Base-by-base conservation (phyloP, 371 early-diverging fungal species). In the Coemansia linderi region DNA sequence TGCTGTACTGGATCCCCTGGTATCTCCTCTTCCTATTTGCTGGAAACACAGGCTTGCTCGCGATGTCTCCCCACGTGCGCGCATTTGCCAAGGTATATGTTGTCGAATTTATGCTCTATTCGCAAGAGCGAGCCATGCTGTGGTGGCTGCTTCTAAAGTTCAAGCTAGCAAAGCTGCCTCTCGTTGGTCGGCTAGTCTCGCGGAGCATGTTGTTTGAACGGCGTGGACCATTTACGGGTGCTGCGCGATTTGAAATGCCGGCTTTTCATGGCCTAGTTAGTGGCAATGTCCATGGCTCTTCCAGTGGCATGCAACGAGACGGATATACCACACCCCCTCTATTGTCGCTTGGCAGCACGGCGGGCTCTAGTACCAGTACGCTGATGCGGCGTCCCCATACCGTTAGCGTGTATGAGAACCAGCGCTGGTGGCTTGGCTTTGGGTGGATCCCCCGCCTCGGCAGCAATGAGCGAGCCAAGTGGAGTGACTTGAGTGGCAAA, bases 351-450 rank as follows among this genome's bases (percentile, higher is more conserved):
- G 52, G 62, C 58, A 65, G 60, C 61, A 66, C 67, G 12, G 62
- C 74, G 2, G 66, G 66, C 15, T 73, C 78, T 9, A 66, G 65
- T 31, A 29, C 65, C 5, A 43, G 70, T 29, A 68, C 76, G 29
- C 56, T 71, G 46, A 50, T 66, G 63, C 68, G 72, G n/a, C 61
- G 66, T 33, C 57, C 72, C 4, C 72, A 68, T 15, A 62, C 61
- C 43, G 75, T 72, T 50, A 73, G 70, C 48, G 77, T 80, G 33
- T 80, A 66, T 58, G 80, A 80, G 70, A 75, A 80, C 71, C 80
- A 80, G 73, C 75, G 80, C 43, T 80, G 80, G 80, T 80, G 80
- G 80, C 52, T 80, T 12, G 76, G 72, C 12, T 68, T 80, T 9
- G 80, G 80, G 19, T 80, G 80, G 80, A 69, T 80, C 7, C 77